Evolutionary conservation across 495 filamentous ascomycete species (phyloP).

Genomic region (Melanomma pulvis-pyrius): DNA sequence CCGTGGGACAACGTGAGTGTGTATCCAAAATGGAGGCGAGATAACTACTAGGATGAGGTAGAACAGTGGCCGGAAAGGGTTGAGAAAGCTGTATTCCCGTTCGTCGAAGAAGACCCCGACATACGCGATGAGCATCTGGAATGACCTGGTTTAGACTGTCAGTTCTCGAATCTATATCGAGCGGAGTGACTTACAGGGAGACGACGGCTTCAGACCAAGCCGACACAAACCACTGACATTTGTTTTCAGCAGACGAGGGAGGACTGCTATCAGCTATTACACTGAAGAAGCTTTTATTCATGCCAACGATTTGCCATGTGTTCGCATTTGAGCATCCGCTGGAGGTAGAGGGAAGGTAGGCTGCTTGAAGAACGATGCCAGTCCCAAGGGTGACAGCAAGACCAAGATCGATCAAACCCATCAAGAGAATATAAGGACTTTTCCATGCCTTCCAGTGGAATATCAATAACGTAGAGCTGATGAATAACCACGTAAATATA

Average conservation of each 20-base stretch:
- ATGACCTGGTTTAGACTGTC: constrained; percentile 10
- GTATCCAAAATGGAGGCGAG: background rate
- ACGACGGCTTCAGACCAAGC: constrained; percentile 11
- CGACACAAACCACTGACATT: constrained; percentile 21
- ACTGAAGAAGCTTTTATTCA: constrained; percentile 23
- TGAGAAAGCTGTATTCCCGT: constrained; percentile 31
- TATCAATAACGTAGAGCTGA: constrained; percentile 23
- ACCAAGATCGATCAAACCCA: constrained; percentile 23
- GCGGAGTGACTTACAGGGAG: constrained; percentile 5
- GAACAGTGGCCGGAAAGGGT: constrained; percentile 26
- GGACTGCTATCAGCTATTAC: background rate
- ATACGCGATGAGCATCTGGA: constrained; percentile 30
- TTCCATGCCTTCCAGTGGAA: background rate
- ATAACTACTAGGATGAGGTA: constrained; percentile 18
- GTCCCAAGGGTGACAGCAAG: constrained; percentile 9
- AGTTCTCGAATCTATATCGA: background rate
- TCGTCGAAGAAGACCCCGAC: constrained; percentile 36
- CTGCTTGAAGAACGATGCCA: constrained; percentile 20
- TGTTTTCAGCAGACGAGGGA: background rate
- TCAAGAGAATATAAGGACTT: constrained; percentile 17
- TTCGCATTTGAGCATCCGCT: constrained; percentile 11
- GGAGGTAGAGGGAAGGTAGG: constrained; percentile 18
- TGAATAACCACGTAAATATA: constrained; percentile 23
- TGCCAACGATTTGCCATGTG: constrained; percentile 20
- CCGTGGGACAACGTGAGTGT: background rate